Evolutionary conservation across 148 eudicot species (phyloP), one percentile per base, ranked within the genome.

Genomic region (Selenicereus undatus): DNA sequence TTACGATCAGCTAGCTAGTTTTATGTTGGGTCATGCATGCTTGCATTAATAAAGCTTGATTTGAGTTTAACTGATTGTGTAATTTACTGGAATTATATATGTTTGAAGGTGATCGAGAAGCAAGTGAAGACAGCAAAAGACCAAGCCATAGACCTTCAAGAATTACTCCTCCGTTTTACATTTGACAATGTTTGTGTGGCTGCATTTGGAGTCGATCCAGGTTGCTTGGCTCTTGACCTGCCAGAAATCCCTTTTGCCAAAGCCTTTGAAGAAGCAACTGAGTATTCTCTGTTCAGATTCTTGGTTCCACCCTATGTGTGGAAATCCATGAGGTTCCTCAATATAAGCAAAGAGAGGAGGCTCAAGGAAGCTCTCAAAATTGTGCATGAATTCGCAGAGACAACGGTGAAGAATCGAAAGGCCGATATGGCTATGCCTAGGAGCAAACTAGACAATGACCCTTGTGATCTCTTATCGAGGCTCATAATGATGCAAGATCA

Each of bases 221-320:
- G 91, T 48, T 88, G 90, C 62, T 81, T 90, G 74, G 83, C 83
- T 12, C 35, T 81, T 6, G 82, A 84, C 51, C 78, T 90, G 42
- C 93, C 91, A 0, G 89, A 88, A 16, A 76, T 89, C 14, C 90
- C 91, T 8, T 90, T 90, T 30, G 93, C 93, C 3, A 87, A 81
- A 20, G 93, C 93, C 32, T 90, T 90, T 18, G 93, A 90, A 82
- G 88, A 88, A 51, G 93, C 91, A 68, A 88, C 93, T 35, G 88
- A 87, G 76, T 85, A 84, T 45, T 82, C 87, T 78, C 81, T 90
- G 48, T 79, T 85, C n/a, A 85, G 93, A 45, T 88, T 90, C 62
- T 74, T 90, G 32, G 78, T 86, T 8, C 93, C 91, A 26, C 82
- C 89, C 9, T 76, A 82, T 83, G 69, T 88, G 11, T 90, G 93